These are phyloP conservation scores for Epithemia pelagica DNA, from an alignment of 108 stramenopile genomes.

Conservation along the genomic window DNA sequence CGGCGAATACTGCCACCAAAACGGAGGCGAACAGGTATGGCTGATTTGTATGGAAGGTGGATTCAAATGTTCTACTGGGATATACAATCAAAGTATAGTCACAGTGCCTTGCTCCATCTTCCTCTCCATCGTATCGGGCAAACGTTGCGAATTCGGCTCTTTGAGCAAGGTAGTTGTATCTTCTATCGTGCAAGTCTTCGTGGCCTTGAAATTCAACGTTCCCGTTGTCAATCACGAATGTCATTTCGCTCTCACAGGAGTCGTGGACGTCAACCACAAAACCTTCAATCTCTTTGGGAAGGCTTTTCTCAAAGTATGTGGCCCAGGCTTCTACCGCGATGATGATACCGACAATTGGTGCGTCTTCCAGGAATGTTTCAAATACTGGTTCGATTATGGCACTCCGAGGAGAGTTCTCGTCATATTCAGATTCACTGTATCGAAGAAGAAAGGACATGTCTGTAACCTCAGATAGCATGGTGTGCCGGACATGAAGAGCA, in stretches of 20 bases:
- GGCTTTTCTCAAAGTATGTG: constrained; percentile 18
- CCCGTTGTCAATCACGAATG: constrained; percentile 12
- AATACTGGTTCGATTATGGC: constrained; percentile 9
- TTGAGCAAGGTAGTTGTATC: not conserved
- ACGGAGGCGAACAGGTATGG: constrained; percentile 5
- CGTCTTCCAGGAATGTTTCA: not conserved
- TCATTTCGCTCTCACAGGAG: constrained; percentile 20
- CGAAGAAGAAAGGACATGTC: constrained; percentile 8
- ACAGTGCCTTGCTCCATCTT: not conserved
- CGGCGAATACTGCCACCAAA: constrained; percentile 13
- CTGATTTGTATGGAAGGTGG: constrained; percentile 2
- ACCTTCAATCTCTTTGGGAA: constrained; percentile 8
- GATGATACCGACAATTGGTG: not conserved
- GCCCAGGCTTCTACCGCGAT: constrained; percentile 14
- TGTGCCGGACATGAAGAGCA: constrained; percentile 1
- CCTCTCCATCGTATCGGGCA: not conserved
- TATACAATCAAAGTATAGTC: constrained; percentile 7
- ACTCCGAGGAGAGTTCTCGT: not conserved
- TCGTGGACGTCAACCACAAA: constrained; percentile 18
- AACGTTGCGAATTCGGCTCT: constrained; percentile 1
- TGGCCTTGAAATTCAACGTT: not conserved
- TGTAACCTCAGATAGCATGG: constrained; percentile 10
- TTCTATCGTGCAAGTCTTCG: not conserved
- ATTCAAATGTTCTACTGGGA: constrained; percentile 7
- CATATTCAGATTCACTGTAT: not conserved